Percentiles rank a stretch among this genome's conserved stretches.
Evolutionary conservation across 345 rosid species (phyloP).

Genomic region (Eucalyptus globulus): DNA sequence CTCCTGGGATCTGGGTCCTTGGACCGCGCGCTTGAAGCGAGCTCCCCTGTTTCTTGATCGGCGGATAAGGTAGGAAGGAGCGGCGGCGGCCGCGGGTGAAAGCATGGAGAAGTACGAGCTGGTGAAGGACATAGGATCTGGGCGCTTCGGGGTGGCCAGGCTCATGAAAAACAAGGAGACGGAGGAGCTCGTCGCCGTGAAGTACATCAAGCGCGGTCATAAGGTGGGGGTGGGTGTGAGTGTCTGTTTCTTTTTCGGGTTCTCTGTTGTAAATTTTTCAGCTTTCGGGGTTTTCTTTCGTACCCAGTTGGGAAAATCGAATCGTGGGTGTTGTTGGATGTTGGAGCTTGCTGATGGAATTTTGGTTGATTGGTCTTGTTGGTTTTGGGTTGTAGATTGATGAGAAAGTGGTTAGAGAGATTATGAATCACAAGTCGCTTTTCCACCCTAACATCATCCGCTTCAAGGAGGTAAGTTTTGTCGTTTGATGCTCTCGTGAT

Average conservation of each 20-base stretch:
- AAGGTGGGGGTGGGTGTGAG: constrained; percentile 21
- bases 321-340: too few relatives aligned
- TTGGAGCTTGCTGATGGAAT: background rate
- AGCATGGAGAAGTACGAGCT: constrained; percentile 81
- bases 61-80: background rate
- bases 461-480: constrained; percentile 54
- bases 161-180: constrained; percentile 75
- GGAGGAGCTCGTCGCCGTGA: constrained; percentile 81
- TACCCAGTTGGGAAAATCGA: background rate
- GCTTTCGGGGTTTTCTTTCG: background rate
- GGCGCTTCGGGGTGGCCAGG: constrained; percentile 87
- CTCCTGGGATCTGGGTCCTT: background rate
- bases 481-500: background rate
- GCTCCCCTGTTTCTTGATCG: background rate
- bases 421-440: constrained; percentile 75
- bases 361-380: background rate
- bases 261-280: background rate
- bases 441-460: constrained; percentile 84
- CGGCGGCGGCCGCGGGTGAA: background rate
- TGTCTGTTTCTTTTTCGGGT: too few relatives aligned
- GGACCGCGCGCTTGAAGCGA: background rate
- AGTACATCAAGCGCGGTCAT: constrained; percentile 81
- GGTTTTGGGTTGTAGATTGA: constrained; percentile 40
- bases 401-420: constrained; percentile 83
- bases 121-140: constrained; percentile 77